A percentile compares a stretch with the other conserved stretches of the same genome.
These are phyloP conservation scores for Candida piceae DNA, from an alignment of 805 yeast genomes.

Conservation along the genomic window DNA sequence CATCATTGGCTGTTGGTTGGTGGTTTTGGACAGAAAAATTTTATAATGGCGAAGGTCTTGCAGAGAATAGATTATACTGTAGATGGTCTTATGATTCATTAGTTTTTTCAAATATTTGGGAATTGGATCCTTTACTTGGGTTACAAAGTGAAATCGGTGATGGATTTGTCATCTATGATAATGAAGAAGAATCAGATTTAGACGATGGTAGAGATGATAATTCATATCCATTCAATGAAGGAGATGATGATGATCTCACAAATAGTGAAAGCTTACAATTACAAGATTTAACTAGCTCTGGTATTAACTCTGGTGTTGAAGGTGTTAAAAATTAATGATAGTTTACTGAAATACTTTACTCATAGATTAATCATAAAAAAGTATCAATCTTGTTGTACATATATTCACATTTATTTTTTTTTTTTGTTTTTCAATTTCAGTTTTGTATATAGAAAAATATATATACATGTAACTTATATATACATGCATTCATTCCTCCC, in stretches of 20 bases:
- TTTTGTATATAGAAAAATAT: background rate
- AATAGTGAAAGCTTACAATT: conserved; percentile 10
- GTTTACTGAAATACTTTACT: too few species aligned
- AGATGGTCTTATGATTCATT: conserved; percentile 20
- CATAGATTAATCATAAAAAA: too few species aligned
- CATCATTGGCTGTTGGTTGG: conserved; percentile 67
- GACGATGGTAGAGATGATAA: conserved; percentile 7
- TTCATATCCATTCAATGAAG: conserved; percentile 4
- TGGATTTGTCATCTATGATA: conserved; percentile 13
- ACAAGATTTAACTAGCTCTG: conserved; percentile 8
- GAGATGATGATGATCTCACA: too few species aligned
- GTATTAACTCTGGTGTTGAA: background rate
- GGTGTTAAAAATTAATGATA: too few species aligned
- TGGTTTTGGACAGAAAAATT: conserved; percentile 56
- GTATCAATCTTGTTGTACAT: too few species aligned
- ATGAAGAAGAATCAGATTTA: conserved; percentile 5
- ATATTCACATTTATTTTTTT: background rate
- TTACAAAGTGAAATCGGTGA: conserved; percentile 1
- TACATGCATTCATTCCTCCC: conserved; percentile 1
- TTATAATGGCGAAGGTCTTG: conserved; percentile 11
- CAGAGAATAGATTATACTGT: conserved; percentile 12
- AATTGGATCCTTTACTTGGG: conserved; percentile 19
- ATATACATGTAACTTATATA: too few species aligned
- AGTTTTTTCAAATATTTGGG: conserved; percentile 5
- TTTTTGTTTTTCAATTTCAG: background rate